Evolutionary conservation across 306 rosid genomes (phyloP).

Genomic region (Gillenia trifoliata): DNA sequence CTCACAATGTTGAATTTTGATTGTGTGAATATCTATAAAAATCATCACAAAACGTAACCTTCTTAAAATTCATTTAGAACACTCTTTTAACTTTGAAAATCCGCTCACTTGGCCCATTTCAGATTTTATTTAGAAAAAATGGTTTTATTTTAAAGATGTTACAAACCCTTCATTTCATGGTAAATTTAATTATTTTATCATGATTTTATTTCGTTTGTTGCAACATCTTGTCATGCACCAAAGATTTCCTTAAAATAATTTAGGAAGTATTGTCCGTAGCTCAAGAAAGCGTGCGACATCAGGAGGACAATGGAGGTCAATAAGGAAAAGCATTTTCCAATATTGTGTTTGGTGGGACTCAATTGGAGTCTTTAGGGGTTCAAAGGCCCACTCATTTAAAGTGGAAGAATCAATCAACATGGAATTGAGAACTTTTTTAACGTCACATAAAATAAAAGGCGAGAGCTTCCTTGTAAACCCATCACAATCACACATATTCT

Average conservation of each 20-base stretch:
- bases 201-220: neutral
- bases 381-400: neutral
- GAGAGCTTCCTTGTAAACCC: neutral
- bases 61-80: too few species aligned
- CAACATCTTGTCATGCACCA: neutral
- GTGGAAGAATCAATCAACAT: neutral
- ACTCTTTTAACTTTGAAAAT: too few species aligned
- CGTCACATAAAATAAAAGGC: neutral
- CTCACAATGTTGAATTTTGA: too few species aligned
- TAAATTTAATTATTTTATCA: too few species aligned
- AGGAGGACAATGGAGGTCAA: neutral
- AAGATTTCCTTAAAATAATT: neutral
- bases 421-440: neutral
- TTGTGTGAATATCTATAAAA: too few species aligned
- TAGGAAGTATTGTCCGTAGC: neutral
- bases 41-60: too few species aligned
- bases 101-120: too few species aligned
- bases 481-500: neutral
- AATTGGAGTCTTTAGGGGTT: neutral
- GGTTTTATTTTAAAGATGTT: too few species aligned
- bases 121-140: too few species aligned
- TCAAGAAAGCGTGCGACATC: neutral
- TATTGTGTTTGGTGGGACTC: neutral
- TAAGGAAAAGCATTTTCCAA: neutral
- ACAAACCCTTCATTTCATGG: neutral